Percentiles rank a stretch among this genome's conserved stretches.
These are phyloP conservation scores for Pholiota adiposa DNA, from an alignment of 1,284 basidiomycete genomes.

Conservation along the genomic window DNA sequence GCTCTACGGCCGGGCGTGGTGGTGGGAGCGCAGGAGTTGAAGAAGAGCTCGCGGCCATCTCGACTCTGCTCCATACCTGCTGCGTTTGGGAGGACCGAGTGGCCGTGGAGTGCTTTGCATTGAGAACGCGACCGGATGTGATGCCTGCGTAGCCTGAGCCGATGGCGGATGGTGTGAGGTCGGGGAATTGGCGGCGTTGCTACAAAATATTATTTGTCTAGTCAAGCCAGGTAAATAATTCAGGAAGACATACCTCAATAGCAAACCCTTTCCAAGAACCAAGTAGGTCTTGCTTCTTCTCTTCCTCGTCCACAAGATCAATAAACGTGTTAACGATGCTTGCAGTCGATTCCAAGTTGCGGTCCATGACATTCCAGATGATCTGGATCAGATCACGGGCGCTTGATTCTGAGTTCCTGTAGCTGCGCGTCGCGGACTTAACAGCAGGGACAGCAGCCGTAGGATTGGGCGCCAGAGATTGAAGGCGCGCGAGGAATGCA, in stretches of 20 bases:
- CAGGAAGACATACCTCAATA: conserved; percentile 77
- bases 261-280: conserved; percentile 85
- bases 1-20: conserved; percentile 33
- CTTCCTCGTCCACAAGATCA: conserved; percentile 82
- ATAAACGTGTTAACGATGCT: conserved; percentile 81
- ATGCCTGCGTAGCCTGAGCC: conserved; percentile 78
- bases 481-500: conserved; percentile 71
- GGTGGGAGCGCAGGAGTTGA: conserved; percentile 37
- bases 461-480: conserved; percentile 71
- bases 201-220: no score
- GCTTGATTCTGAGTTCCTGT: conserved; percentile 77
- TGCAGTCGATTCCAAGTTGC: conserved; percentile 76
- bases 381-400: conserved; percentile 88
- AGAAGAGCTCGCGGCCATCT: conserved; percentile 73
- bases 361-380: conserved; percentile 84
- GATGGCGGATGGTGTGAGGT: conserved; percentile 64
- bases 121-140: conserved; percentile 80
- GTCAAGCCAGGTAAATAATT: no score
- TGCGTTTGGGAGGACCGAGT: conserved; percentile 61
- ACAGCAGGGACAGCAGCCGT: conserved; percentile 77
- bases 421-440: conserved; percentile 82
- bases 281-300: conserved; percentile 81
- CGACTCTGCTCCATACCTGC: conserved; percentile 87
- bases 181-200: conserved; percentile 87
- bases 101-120: conserved; percentile 78